Conservation (phyloP, 805 yeast species). For the Saccharomycopsis synnaedendra region DNA sequence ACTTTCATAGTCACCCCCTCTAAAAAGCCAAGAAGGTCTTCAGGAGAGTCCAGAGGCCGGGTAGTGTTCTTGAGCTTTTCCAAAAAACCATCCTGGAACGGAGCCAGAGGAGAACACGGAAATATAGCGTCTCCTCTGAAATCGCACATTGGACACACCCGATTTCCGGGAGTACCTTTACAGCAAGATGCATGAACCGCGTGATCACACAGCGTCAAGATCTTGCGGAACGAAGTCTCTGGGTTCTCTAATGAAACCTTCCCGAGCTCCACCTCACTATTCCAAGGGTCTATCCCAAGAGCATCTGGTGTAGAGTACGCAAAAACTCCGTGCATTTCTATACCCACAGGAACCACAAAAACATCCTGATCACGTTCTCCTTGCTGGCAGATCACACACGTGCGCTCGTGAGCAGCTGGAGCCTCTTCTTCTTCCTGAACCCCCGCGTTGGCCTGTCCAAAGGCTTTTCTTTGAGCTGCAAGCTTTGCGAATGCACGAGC, state of each 20-base stretch:
- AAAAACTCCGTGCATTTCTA: conserved; percentile 33
- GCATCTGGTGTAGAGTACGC: too few relatives aligned
- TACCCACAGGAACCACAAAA: conserved; percentile 59
- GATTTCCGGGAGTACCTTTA: neutral
- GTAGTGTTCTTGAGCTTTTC: too few relatives aligned
- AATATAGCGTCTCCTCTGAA: conserved; percentile 6
- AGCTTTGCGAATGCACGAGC: conserved; percentile 10
- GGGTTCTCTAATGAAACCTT: neutral
- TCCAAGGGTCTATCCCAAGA: conserved; percentile 15
- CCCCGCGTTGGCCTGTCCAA: neutral
- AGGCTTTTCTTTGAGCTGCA: conserved; percentile 12
- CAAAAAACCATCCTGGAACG: too few relatives aligned
- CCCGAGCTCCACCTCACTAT: too few relatives aligned
- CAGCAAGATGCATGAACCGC: conserved; percentile 12
- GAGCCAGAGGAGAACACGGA: neutral
- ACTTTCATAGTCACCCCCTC: too few relatives aligned
- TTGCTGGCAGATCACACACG: conserved; percentile 15
- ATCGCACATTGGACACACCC: conserved; percentile 11
- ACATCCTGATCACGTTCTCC: conserved; percentile 45
- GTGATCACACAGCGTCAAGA: conserved; percentile 12
- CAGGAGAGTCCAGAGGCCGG: too few relatives aligned
- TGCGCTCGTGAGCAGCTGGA: conserved; percentile 12
- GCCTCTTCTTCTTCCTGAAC: conserved; percentile 12
- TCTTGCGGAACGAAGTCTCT: neutral
- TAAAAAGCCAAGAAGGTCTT: too few relatives aligned